These are phyloP conservation scores for Lactarius deliciosus DNA, from an alignment of 768 basidiomycete species.

Conservation along the genomic window DNA sequence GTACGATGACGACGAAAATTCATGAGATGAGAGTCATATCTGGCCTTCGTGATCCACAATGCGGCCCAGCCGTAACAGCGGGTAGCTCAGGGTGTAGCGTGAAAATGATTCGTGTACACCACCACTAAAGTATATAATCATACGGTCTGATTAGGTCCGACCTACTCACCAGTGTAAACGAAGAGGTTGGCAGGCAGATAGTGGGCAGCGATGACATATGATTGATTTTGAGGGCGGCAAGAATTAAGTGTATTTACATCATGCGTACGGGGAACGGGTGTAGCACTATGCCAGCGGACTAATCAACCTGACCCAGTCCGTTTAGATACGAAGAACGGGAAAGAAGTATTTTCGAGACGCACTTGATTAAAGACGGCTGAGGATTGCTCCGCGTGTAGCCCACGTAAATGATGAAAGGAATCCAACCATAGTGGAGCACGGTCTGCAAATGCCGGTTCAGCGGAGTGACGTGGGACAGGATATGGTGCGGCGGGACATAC, in stretches of 20 bases:
- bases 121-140: slow-evolving; percentile 31
- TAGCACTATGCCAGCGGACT: slow-evolving; percentile 80
- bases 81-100: slow-evolving; percentile 40
- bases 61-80: slow-evolving; percentile 48
- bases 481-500: slow-evolving; percentile 47
- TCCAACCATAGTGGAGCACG: slow-evolving; percentile 92
- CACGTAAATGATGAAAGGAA: slow-evolving; percentile 94
- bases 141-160: neutral
- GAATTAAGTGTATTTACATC: slow-evolving; percentile 25
- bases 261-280: slow-evolving; percentile 21
- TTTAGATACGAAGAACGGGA: slow-evolving; percentile 9
- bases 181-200: neutral
- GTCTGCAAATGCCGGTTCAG: slow-evolving; percentile 50
- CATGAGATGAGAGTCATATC: slow-evolving; percentile 59
- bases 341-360: slow-evolving; percentile 37
- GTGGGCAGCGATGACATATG: neutral
- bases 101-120: slow-evolving; percentile 43
- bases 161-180: slow-evolving; percentile 15
- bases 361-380: slow-evolving; percentile 96
- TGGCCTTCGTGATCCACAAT: slow-evolving; percentile 80
- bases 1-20: neutral
- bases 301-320: slow-evolving; percentile 61
- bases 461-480: slow-evolving; percentile 2
- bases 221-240: slow-evolving; percentile 25
- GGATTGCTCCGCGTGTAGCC: slow-evolving; percentile 92